Conservation (phyloP, 202 grass and related monocot species). For the Alloteropsis angusta region DNA sequence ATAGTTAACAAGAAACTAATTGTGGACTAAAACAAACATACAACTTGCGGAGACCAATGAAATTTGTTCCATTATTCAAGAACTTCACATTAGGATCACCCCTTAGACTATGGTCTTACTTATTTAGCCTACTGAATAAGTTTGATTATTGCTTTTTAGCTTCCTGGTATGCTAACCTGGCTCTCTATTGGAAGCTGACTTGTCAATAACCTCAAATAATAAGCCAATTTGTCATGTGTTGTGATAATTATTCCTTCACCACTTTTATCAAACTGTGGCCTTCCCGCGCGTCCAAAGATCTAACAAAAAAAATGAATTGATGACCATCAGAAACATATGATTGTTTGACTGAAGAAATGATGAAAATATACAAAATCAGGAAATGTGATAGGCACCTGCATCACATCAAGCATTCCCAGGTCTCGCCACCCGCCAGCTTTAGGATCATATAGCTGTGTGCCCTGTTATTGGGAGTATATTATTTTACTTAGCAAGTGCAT, state of each 20-base stretch:
- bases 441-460: constrained; percentile 95
- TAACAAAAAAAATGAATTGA: constrained; percentile 22
- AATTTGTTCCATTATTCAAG: background rate
- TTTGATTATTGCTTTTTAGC: constrained; percentile 2
- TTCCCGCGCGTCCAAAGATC: constrained; percentile 98
- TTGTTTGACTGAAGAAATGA: background rate
- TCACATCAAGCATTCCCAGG: constrained; percentile 97
- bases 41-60: constrained; percentile 6
- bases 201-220: constrained; percentile 84
- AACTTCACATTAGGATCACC: background rate
- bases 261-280: constrained; percentile 98
- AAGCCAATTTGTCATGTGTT: constrained; percentile 89
- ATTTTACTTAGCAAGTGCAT: constrained; percentile 1
- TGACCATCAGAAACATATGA: constrained; percentile 16
- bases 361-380: background rate
- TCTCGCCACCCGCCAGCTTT: constrained; percentile 95
- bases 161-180: constrained; percentile 43
- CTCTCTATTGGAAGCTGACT: constrained; percentile 98
- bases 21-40: background rate
- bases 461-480: constrained; percentile 31
- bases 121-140: background rate
- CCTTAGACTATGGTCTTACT: background rate
- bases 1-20: constrained; percentile 17
- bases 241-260: constrained; percentile 99
- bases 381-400: constrained; percentile 62